Percentiles rank a stretch among this genome's conserved stretches.
These are phyloP conservation scores for Pyronema omphalodes DNA, from an alignment of 495 filamentous ascomycete genomes.

Conservation along the genomic window DNA sequence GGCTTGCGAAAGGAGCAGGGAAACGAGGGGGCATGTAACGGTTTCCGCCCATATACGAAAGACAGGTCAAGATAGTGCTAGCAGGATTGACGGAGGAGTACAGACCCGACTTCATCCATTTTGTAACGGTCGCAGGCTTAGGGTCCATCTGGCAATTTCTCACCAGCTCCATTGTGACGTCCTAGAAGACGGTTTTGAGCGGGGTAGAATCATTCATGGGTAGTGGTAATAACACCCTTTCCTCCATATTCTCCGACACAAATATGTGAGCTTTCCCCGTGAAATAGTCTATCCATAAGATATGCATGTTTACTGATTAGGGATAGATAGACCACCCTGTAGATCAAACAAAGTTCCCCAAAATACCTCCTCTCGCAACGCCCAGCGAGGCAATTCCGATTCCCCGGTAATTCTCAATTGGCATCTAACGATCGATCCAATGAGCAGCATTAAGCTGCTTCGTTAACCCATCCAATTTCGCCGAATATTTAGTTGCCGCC, in stretches of 20 bases:
- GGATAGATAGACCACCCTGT: too few species aligned
- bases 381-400: too few species aligned
- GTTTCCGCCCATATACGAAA: constrained; percentile 42
- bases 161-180: constrained; percentile 48
- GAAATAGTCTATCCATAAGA: too few species aligned
- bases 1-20: constrained; percentile 44
- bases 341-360: too few species aligned
- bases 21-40: constrained; percentile 68
- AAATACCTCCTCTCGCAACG: too few species aligned
- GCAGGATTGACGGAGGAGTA: constrained; percentile 91
- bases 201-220: constrained; percentile 79
- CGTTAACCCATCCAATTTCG: too few species aligned
- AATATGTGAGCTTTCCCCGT: constrained; percentile 95
- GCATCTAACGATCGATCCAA: too few species aligned
- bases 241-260: constrained; percentile 85
- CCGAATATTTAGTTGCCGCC: too few species aligned
- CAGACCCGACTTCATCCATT: constrained; percentile 93
- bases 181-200: constrained; percentile 71
- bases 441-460: too few species aligned
- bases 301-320: too few species aligned
- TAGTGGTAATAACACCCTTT: constrained; percentile 70
- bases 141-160: constrained; percentile 41
- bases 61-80: constrained; percentile 76
- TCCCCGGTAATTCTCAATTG: too few species aligned
- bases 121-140: constrained; percentile 52